Conservation (phyloP, 345 rosid genomes). For the Eucalyptus melliodora region DNA sequence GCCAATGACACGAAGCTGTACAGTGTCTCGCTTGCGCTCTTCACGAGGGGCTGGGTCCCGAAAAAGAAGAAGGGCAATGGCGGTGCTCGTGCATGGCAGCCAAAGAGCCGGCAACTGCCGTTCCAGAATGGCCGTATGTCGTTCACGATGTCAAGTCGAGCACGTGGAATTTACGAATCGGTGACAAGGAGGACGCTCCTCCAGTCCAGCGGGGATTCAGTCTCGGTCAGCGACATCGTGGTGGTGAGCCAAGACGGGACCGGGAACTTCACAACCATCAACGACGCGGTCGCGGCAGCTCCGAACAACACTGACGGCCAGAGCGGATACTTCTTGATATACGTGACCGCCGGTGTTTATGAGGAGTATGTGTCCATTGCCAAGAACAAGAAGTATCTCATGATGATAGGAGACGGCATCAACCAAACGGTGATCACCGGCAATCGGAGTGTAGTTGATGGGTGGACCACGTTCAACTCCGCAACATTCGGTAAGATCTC, state of each 20-base stretch:
- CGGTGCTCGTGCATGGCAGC: not conserved
- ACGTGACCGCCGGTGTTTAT: slow-evolving; percentile 54
- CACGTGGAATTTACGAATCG: slow-evolving; percentile 43
- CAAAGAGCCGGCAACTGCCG: not conserved
- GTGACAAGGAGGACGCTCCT: slow-evolving; percentile 43
- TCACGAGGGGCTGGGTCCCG: slow-evolving; percentile 72
- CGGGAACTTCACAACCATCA: slow-evolving; percentile 56
- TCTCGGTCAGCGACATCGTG: slow-evolving; percentile 41
- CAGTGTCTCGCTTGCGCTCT: slow-evolving; percentile 62
- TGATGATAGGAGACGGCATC: slow-evolving; percentile 84
- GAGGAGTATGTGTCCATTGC: slow-evolving; percentile 60
- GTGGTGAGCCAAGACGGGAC: slow-evolving; percentile 54
- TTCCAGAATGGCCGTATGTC: slow-evolving; percentile 37
- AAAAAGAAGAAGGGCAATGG: slow-evolving; percentile 8
- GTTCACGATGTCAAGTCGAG: slow-evolving; percentile 34
- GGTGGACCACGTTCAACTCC: slow-evolving; percentile 80
- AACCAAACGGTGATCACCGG: slow-evolving; percentile 69
- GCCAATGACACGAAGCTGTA: slow-evolving; percentile 65
- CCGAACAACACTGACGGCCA: slow-evolving; percentile 52
- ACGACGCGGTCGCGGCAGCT: slow-evolving; percentile 54
- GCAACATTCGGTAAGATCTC: slow-evolving; percentile 56
- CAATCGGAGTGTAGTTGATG: slow-evolving; percentile 63
- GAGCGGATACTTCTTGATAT: slow-evolving; percentile 65
- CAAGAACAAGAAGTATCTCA: slow-evolving; percentile 53
- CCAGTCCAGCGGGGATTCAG: slow-evolving; percentile 10